These are phyloP conservation scores for Cicer chorassanicum DNA, from an alignment of 306 rosid genomes.

Conservation along the genomic window DNA sequence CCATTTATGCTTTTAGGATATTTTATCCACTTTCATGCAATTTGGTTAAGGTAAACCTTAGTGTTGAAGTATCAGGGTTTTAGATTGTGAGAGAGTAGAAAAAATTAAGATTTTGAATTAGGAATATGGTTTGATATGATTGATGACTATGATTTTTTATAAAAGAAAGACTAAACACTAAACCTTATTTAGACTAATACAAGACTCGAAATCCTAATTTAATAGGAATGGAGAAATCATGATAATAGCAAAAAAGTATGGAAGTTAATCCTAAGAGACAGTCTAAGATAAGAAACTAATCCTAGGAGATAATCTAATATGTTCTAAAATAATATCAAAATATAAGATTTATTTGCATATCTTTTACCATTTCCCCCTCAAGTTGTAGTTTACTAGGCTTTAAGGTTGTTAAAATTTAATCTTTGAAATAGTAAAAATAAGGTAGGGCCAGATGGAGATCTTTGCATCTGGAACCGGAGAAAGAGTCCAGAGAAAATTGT, in stretches of 20 bases:
- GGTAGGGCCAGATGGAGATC: background rate
- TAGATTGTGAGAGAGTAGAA: conserved; percentile 1
- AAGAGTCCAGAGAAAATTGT: conserved; percentile 1
- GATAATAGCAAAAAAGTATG: background rate
- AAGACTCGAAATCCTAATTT: background rate
- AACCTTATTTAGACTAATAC: background rate
- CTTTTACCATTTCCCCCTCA: background rate
- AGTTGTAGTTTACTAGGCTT: background rate
- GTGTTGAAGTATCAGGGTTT: background rate
- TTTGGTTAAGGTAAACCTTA: conserved; percentile 25
- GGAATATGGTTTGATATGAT: conserved; percentile 9
- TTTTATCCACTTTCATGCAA: conserved; percentile 33
- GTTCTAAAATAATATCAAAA: background rate
- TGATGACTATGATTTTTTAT: conserved; percentile 1
- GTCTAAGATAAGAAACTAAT: background rate
- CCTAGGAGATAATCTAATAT: conserved; percentile 5
- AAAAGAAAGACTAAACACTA: background rate
- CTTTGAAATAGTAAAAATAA: background rate
- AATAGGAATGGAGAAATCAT: background rate
- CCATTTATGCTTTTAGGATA: conserved; percentile 26
- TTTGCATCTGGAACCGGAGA: background rate
- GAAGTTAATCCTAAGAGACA: background rate
- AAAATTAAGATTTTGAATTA: background rate
- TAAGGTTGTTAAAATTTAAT: background rate
- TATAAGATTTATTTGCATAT: background rate